A percentile compares a stretch with the other conserved stretches of the same genome.
phyloP scores from a whole-genome alignment of 208 protist species.

The Cochliopodium minus region DNA sequence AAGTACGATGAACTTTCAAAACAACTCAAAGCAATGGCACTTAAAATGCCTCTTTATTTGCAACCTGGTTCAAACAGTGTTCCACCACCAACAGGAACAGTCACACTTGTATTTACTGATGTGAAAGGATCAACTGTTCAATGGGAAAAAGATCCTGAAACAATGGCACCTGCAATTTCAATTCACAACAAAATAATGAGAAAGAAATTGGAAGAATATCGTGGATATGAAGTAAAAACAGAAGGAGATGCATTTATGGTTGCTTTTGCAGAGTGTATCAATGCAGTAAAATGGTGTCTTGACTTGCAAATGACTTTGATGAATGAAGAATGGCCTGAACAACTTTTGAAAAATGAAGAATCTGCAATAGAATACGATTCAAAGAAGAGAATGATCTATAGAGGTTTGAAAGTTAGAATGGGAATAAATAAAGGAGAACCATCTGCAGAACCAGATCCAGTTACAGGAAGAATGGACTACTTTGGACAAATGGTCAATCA shows the following conservation, averaged over 20 bases:
- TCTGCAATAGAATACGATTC: conserved; percentile 5
- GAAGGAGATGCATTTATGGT: conserved; percentile 60
- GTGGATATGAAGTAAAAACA: conserved; percentile 32
- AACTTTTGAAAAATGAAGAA: too few relatives aligned
- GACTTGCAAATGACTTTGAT: conserved; percentile 10
- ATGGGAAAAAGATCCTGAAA: conserved; percentile 40
- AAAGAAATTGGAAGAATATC: conserved; percentile 36
- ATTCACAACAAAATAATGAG: conserved; percentile 46
- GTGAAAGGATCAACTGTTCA: conserved; percentile 51
- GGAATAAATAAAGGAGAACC: conserved; percentile 32
- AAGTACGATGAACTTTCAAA: too few relatives aligned
- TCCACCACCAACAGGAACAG: neutral
- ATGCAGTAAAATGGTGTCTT: conserved; percentile 22
- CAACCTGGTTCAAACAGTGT: too few relatives aligned
- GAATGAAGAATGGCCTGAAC: conserved; percentile 11
- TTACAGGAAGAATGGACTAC: conserved; percentile 44
- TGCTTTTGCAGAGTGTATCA: conserved; percentile 38
- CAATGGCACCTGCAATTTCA: conserved; percentile 42
- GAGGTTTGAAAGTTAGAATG: conserved; percentile 35
- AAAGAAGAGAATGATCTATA: conserved; percentile 15
- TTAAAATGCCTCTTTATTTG: too few relatives aligned
- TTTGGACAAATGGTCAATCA: conserved; percentile 61
- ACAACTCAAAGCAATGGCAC: too few relatives aligned
- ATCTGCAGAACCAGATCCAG: conserved; percentile 23
- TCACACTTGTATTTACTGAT: conserved; percentile 46